Evolutionary conservation across 2,329 filamentous ascomycete species (phyloP), one percentile per base, ranked within the genome.

Genomic region (Aspergillus puulaauensis): DNA sequence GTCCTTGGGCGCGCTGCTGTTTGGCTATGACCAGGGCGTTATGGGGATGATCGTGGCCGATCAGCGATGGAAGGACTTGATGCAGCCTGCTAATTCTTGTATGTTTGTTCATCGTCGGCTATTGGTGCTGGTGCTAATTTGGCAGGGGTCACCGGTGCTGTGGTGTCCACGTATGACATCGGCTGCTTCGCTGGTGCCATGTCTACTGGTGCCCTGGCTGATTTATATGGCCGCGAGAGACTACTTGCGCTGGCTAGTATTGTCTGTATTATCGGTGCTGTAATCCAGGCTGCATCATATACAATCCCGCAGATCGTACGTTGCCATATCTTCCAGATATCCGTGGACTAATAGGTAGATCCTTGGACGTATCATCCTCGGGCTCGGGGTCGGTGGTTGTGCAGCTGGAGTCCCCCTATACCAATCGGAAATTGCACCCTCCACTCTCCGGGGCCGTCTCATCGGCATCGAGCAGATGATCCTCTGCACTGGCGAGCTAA

Each of bases 1-100:
- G 6, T 65, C 63, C 11, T 44, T 62, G 7, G 63, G 63, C 5
- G 63, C 60, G 2, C 53, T 64, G 24, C 24, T 65, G 3, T 64
- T 65, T n/a, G 63, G 63, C 9, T 65, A 64, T 51, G 62, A 63
- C 27, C 57, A 64, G 47, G 63, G 63, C 0, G 62, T 64, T 4
- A 64, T 63, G 57, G 58, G 62, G 2, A 59, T 64, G 21, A 64
- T 64, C 11, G 62, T 64, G 1, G 60, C 62, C n/a, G 62, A 64
- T 12, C 35, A 61, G 27, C 40, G 63, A 55, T 65, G 60, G 60
- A 63, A 60, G 14, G 55, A 63, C 44, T 33, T 64, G 50, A 63
- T 65, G 62, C 52, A 60, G 9, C 63, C 63, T 2, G 52, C 57
- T 40, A 61, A 56, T 50, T 59, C 62, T 3, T 60, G 63, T 59